Base-by-base conservation (phyloP, 345 rosid species). In the Turnera subulata region DNA sequence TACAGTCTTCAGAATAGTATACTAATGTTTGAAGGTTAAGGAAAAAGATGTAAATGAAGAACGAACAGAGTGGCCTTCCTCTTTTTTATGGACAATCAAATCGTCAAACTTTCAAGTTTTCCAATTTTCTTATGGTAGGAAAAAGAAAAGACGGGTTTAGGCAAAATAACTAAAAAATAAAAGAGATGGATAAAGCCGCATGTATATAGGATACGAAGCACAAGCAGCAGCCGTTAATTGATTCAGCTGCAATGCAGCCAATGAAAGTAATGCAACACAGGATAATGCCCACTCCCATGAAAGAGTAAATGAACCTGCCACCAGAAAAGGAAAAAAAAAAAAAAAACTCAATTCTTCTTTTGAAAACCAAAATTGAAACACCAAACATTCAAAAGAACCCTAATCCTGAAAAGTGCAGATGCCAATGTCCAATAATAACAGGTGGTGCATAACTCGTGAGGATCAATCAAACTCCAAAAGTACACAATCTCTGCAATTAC, bases 281-380 rank as follows among this genome's bases (percentile, higher is more conserved):
- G 70, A 80, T 81, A 48, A 87, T 63, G 39, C 97, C 97, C 71
- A 89, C 77, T 40, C 86, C 91, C 91, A 93, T 85, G 62, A 89
- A 93, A 22, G 87, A 82, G 76, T 93, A 87, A 65, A 93, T 93
- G 73, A 93, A 93, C 99, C 97, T 93, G 86, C 70, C 76, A 77
- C 29, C 64, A 64, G 62, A 50, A 53, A 29, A 53, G 67, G 6
- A 59, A 25, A 58, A 65, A 50, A 33, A 33, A 6, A 16, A 6
- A 22, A 20, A 18, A 32, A 26, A 46, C 35, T 32, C 46, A 35
- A 56, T 37, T 25, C 53, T 13, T 23, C n/a, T n/a, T n/a, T n/a
- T n/a, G n/a, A n/a, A n/a, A n/a, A n/a, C n/a, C n/a, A n/a, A n/a
- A n/a, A n/a, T n/a, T n/a, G n/a, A n/a, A n/a, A 8, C 6, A 2